Conservation (phyloP, 169 alveolate species). For the Plasmodium coatneyi region DNA sequence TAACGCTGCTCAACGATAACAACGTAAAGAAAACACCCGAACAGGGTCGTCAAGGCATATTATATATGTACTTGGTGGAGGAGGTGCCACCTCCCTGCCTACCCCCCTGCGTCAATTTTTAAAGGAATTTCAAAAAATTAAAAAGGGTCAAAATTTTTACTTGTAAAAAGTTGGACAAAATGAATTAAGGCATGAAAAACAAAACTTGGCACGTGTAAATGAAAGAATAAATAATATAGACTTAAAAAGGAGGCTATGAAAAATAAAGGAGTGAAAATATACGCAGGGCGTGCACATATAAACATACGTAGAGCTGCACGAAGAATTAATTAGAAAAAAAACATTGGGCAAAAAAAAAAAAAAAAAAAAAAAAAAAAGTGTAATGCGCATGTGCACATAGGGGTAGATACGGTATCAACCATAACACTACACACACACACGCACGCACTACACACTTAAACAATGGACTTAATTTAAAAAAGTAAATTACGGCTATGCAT, state of each 20-base stretch:
- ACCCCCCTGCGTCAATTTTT: not conserved
- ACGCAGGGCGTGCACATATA: not conserved
- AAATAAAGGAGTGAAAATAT: not conserved
- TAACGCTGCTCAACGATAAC: not conserved
- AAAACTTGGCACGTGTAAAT: constrained; percentile 29
- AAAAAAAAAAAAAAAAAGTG: not conserved
- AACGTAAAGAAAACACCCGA: not conserved
- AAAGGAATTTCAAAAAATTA: constrained; percentile 11
- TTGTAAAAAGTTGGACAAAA: constrained; percentile 36
- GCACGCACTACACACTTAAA: not conserved
- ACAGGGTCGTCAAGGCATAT: not conserved
- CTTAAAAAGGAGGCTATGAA: constrained; percentile 10
- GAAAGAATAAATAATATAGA: not conserved
- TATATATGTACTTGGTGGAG: not conserved
- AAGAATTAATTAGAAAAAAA: not conserved
- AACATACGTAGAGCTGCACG: not conserved
- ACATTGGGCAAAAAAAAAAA: not conserved
- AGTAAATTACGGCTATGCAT: not conserved
- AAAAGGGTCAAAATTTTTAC: constrained; percentile 18
- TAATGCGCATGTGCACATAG: not conserved
- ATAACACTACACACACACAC: not conserved
- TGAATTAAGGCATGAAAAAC: constrained; percentile 22
- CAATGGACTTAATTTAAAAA: not conserved
- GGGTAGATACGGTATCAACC: not conserved
- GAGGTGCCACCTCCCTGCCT: not conserved